Base-by-base conservation (phyloP, 768 basidiomycete species). In the Collybiopsis confluens region DNA sequence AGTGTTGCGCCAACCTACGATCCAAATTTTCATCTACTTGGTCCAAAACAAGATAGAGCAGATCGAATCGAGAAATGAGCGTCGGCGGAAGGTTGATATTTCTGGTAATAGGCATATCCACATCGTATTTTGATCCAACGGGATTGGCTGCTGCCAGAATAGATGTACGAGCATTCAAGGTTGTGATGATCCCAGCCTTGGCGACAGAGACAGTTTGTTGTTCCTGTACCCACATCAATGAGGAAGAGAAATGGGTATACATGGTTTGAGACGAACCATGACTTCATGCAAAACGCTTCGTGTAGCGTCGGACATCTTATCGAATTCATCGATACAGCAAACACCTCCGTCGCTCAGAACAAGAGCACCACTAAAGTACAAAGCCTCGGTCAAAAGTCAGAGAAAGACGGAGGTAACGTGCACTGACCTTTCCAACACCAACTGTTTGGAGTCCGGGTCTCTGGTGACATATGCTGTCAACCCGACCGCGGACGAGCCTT, bases 171-270 rank as follows among this genome's bases (percentile, higher is more conserved):
- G 97, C 97, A 62, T 99, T 99, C 55, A 99, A 77, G 0, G 97
- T 99, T 0, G 97, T 98, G 64, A 98, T 98, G 60, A 99, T 99
- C 9, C 97, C 97, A 0, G 97, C 97, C 71, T 98, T 99, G 5
- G 97, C 97, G 57, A 98, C 96, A 3, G 95, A 98, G 18, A 98
- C 96, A 1, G 96, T 98, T 85, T 98, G 95, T 85, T 98, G 95
- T 81, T 98, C 95, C 95, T 97, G 57, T 10, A 40, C 45, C 23
- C 38, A 38, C 35, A 27, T 40, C 24, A 18, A 40, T 23, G 11
- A 7, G 30, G 52, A 23, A 7, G 18, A n/a, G 8, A 23, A 33
- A 28, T 35, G 10, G 41, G 15, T 8, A 21, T 33, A 24, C 21
- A 52, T 1, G 20, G 21, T 56, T 49, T n/a, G n/a, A 20, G 15